Conservation (phyloP, 805 yeast genomes). For the Debaryomyces prosopidis region DNA sequence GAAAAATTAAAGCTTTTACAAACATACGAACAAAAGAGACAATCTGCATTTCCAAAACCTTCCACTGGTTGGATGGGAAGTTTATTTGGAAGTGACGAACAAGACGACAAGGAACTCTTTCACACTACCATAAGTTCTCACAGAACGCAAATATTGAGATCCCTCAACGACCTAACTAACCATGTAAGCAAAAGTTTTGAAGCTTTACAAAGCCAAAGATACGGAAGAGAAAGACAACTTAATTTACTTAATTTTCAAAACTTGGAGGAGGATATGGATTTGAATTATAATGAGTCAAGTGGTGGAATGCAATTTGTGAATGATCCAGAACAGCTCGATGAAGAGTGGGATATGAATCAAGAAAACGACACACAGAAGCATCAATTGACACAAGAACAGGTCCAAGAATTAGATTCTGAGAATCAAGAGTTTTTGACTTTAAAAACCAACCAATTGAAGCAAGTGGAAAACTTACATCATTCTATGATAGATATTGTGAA, state of each 20-base stretch:
- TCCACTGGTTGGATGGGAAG: slow-evolving; percentile 14
- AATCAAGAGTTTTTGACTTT: slow-evolving; percentile 54
- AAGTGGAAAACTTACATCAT: slow-evolving; percentile 59
- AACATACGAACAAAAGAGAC: slow-evolving; percentile 52
- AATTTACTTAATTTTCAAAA: slow-evolving; percentile 42
- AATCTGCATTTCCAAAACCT: slow-evolving; percentile 14
- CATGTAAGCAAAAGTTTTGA: slow-evolving; percentile 46
- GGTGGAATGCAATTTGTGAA: background rate
- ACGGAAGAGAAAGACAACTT: slow-evolving; percentile 37
- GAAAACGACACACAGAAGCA: slow-evolving; percentile 14
- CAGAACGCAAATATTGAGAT: slow-evolving; percentile 50
- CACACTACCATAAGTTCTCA: slow-evolving; percentile 42
- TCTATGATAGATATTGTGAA: slow-evolving; percentile 73
- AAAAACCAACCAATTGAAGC: slow-evolving; percentile 60
- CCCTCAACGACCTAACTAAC: slow-evolving; percentile 46
- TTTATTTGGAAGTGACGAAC: slow-evolving; percentile 30
- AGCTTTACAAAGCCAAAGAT: slow-evolving; percentile 49
- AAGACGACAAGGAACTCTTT: slow-evolving; percentile 32
- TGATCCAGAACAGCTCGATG: slow-evolving; percentile 8
- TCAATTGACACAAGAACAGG: slow-evolving; percentile 50
- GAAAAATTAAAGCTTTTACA: slow-evolving; percentile 52
- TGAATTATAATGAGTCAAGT: slow-evolving; percentile 2
- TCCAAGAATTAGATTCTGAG: slow-evolving; percentile 58
- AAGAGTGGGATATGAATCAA: slow-evolving; percentile 4
- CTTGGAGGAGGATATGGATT: slow-evolving; percentile 34